These are phyloP conservation scores for Aspergillus oerlinghausenensis DNA, from an alignment of 2,329 filamentous ascomycete genomes.

Conservation along the genomic window DNA sequence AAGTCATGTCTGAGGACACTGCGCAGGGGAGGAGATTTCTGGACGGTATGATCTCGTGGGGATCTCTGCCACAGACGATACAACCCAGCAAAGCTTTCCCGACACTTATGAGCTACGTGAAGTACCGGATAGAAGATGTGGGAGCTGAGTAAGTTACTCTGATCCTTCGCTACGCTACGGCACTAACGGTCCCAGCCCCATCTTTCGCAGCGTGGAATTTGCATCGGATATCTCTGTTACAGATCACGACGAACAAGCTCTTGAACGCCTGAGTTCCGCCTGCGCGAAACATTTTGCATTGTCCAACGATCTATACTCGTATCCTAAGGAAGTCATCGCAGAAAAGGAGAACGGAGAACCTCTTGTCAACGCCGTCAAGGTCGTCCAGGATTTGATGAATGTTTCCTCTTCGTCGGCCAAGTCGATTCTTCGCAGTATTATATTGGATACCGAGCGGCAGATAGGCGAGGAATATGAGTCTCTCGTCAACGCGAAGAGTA, in stretches of 20 bases:
- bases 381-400: conserved; percentile 4
- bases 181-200: neutral
- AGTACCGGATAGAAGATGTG: conserved; percentile 3
- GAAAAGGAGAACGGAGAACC: neutral
- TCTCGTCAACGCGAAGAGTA: neutral
- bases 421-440: neutral
- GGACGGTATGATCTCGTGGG: conserved; percentile 6
- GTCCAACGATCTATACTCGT: conserved; percentile 15
- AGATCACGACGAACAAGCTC: neutral
- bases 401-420: conserved; percentile 1
- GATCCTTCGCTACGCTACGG: neutral
- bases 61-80: neutral
- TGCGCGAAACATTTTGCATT: conserved; percentile 11
- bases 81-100: neutral
- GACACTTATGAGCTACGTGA: conserved; percentile 6
- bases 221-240: neutral
- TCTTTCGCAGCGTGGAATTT: conserved; percentile 10
- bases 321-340: conserved; percentile 9
- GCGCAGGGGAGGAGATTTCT: conserved; percentile 5
- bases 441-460: conserved; percentile 9
- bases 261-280: neutral
- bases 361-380: conserved; percentile 9
- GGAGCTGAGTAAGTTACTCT: conserved; percentile 5
- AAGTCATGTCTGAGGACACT: conserved; percentile 4
- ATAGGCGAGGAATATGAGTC: conserved; percentile 8